Evolutionary conservation across 2,329 filamentous ascomycete genomes (phyloP), one percentile per base, ranked within the genome.

Genomic region (Xylariales sp.): DNA sequence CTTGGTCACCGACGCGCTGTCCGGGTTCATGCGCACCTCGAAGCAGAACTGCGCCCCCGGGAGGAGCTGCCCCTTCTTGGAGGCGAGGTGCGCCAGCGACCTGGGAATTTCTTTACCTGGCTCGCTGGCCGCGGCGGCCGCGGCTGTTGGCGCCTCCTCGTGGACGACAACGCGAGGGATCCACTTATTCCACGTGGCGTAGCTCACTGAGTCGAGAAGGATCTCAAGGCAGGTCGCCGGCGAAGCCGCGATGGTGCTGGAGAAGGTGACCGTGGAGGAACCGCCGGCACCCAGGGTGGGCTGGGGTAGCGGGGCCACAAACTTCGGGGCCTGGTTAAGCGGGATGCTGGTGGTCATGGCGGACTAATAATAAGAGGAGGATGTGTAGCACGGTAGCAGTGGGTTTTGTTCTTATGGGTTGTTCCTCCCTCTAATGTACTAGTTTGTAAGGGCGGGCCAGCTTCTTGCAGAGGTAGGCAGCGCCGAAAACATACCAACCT

Each of bases 161-260:
- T 44, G 51, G 38, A 52, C 50, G 29, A 44, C 51, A 38, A 52
- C 50, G 21, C 42, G 41, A 4, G 53, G 56, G 37, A 55, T 44
- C 43, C 61, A 64, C 30, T 47, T 46, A 50, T 64, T 65, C 60
- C 63, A 65, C n/a, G 42, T 29, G 5, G 54, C 48, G 50, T 61
- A 66, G 6, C 50, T 46, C 15, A 51, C 29, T 18, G 59, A 44
- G 29, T 60, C 49, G 29, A 61, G 46, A 21, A 62, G 24, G 30
- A 57, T 43, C 37, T 51, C 49, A 30, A 63, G 43, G 35, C 55
- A 60, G 19, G 43, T 44, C 7, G 41, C 44, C 2, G 62, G 60
- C 29, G 62, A 38, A 6, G 59, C 62, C 33, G 50, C 48, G 45
- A 66, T 60, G 43, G 40, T 44, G 21, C 52, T 50, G 5, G 60